Conservation (phyloP, 192 early-diverging fungal species). For the Lobosporangium transversale region DNA sequence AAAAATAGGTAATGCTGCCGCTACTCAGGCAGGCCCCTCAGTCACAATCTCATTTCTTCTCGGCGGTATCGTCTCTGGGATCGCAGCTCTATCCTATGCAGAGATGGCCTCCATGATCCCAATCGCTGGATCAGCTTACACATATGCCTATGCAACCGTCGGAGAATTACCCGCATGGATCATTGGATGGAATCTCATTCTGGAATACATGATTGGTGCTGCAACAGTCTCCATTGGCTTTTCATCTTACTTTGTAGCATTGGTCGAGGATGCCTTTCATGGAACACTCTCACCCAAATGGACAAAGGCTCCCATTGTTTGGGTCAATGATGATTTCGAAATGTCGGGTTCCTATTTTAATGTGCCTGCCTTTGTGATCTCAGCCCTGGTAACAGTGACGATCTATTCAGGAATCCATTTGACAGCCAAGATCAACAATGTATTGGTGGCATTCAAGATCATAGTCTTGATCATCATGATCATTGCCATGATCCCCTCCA, state of each 20-base stretch:
- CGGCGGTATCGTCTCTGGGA: constrained; percentile 74
- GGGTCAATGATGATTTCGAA: constrained; percentile 49
- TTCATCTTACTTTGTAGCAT: constrained; percentile 81
- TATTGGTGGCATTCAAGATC: constrained; percentile 79
- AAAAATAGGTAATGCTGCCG: constrained; percentile 75
- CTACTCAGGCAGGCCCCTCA: constrained; percentile 81
- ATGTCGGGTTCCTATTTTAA: constrained; percentile 69
- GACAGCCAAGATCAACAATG: constrained; percentile 78
- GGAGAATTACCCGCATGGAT: constrained; percentile 92
- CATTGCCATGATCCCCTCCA: constrained; percentile 73
- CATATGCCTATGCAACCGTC: constrained; percentile 85
- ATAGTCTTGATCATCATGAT: constrained; percentile 81
- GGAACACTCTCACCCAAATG: constrained; percentile 61
- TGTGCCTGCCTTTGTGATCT: constrained; percentile 77
- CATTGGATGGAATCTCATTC: constrained; percentile 89
- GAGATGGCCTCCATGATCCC: constrained; percentile 91
- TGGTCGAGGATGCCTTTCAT: constrained; percentile 72
- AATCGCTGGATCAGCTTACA: constrained; percentile 88
- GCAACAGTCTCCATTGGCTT: constrained; percentile 86
- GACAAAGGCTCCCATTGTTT: constrained; percentile 77
- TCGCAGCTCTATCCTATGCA: constrained; percentile 86
- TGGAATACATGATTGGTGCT: constrained; percentile 89
- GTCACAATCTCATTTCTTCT: constrained; percentile 85
- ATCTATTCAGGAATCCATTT: constrained; percentile 79
- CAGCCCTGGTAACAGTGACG: constrained; percentile 69